Base-by-base conservation (phyloP, 78 protist species). In the Corallochytrium limacisporum region DNA sequence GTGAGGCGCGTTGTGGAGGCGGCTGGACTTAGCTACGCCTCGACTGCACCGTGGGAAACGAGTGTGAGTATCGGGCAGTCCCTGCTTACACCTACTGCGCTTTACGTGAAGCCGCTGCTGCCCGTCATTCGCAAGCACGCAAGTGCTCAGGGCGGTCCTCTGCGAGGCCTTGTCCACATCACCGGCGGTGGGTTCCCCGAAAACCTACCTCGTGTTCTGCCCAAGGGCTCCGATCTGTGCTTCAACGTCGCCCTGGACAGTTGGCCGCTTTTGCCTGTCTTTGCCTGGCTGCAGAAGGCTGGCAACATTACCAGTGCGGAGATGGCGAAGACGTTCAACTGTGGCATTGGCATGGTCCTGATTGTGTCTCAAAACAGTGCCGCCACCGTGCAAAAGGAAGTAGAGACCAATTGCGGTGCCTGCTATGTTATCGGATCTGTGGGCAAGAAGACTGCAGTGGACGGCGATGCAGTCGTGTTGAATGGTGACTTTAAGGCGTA, bases 161-260 rank as follows among this genome's bases (percentile, higher is more conserved):
- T 77, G 47, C 72, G 61, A 46, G 86, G 78, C 36, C 38, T 86
- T 0, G 86, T 86, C 22, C 86, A 86, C 65, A 86, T 86, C 66
- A 86, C 91, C 3, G 91, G 91, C 37, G 91, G 91, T 22, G 91
- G 91, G 36, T 65, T 86, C 37, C 62, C 63, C 28, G 91, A 78
- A 56, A 86, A 86, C 57, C 44, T 86, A n/a, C 85, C 87, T 20
- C 78, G 91, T 40, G 85, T 81, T 13, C 43, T 79, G 28, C 75
- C 80, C 8, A 42, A 75, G n/a, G n/a, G n/a, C n/a, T n/a, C n/a
- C n/a, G 71, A 65, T 15, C 22, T 71, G 31, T 33, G 57, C 12
- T 81, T 82, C 8, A 33, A 54, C 39, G 31, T 79, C 22, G 53
- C 59, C 36, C 65, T 70, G 28, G 31, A 22, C 24, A 37, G 24